Evolutionary conservation across 2,329 filamentous ascomycete genomes (phyloP), one percentile per base, ranked within the genome.

Genomic region (Emericellopsis atlantica): DNA sequence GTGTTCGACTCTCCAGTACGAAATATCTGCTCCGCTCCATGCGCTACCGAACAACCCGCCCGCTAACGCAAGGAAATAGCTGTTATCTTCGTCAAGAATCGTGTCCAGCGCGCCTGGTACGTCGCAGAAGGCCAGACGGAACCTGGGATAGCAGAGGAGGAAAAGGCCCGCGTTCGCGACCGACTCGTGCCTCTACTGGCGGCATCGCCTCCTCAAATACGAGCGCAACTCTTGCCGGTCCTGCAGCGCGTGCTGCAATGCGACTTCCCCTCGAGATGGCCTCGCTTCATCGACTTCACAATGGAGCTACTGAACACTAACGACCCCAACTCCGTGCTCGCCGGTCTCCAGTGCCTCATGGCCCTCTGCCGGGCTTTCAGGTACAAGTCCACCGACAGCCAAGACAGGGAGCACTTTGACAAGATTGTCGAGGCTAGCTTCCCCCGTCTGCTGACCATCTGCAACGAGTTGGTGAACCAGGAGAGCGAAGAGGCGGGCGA

Each of bases 81-180:
- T 56, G 89, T 90, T 57, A 86, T 98, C 53, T 98, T 96, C 66
- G 79, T 96, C 60, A 98, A 98, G 70, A 96, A 98, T 67, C 84
- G 89, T 58, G 84, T 96, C 60, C 90, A 84, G 61, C 84, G 89
- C 58, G 88, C 86, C 54, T 98, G 92, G 92, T 75, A 81, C 42
- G 79, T 29, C 12, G 6, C 26, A 29, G 26, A 29, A 76, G 47
- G 72, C 74, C 55, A 85, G 93, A 49, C 83, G 90, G 49, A 79
- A 74, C 56, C 75, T 80, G 47, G 38, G 54, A 92, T 95, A 64
- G 74, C 84, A 52, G 90, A 96, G 57, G 79, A 84, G 45, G 92
- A 95, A 64, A 95, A 95, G 67, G 70, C 76, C 43, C 77, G 84
- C 50, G 87, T 96, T 58, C 79, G 89, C 59, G 81, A 90, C 54